Evolutionary conservation across 148 eudicot species (phyloP), one percentile per base, ranked within the genome.

Genomic region (Vaccinium macrocarpon): DNA sequence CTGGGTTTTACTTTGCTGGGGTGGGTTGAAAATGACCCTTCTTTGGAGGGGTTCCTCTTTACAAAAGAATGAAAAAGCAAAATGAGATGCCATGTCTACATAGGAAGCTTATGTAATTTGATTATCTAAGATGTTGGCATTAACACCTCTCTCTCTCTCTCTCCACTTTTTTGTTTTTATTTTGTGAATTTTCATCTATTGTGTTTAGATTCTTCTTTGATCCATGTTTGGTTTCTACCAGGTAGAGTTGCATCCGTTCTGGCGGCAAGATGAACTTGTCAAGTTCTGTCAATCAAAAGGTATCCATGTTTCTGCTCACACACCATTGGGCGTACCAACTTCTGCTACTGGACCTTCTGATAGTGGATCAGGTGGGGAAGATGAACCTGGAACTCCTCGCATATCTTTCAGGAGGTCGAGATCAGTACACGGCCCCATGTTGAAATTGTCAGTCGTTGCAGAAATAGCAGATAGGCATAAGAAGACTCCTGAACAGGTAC

Each of bases 251-350:
- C 88, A 87, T 87, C 88, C 88, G 8, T 87, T 87, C 57, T 87
- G 88, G 88, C 76, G 88, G 77, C 88, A 87, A 84, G 88, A 84
- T 35, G 88, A 87, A 77, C 85, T 87, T 70, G 88, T 87, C 7
- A 83, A 84, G 42, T 87, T 87, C 49, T 87, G 88, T 84, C 86
- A 87, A 55, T 87, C 78, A 50, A 87, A 78, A 74, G 80, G 84
- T 14, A 87, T 87, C n/a, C 88, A 87, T 81, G 88, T 87, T n/a
- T 87, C 88, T 73, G 88, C 88, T 75, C 88, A 87, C 78, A 87
- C 86, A 38, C 88, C 88, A 84, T 75, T 87, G 53, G 88, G 88
- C 50, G 86, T 87, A 38, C 86, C 88, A 73, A 66, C 51, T 74
- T 57, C 84, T 23, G 66, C 25, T 84, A 72, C 88, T 80, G 80